These are phyloP conservation scores for Hippophae rhamnoides DNA, from an alignment of 306 rosid species.

Conservation along the genomic window DNA sequence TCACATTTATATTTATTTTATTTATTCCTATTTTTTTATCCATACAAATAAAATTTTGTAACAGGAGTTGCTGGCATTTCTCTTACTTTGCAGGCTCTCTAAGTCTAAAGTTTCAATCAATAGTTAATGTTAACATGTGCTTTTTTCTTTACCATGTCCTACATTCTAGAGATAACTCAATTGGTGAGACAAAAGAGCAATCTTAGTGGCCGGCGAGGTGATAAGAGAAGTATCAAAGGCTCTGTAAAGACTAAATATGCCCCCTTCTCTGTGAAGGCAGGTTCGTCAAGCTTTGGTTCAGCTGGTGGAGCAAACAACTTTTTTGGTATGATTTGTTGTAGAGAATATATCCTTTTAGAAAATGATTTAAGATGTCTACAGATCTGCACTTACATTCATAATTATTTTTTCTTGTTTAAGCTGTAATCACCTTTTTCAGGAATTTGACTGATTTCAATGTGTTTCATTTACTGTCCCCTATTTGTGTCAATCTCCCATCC, in stretches of 20 bases:
- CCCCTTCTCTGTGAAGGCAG: slow-evolving; percentile 54
- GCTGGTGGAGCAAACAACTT: slow-evolving; percentile 60
- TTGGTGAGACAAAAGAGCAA: slow-evolving; percentile 56
- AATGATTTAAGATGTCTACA: neutral
- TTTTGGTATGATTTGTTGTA: slow-evolving; percentile 41
- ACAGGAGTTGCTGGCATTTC: too few species aligned
- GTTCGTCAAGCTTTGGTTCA: slow-evolving; percentile 49
- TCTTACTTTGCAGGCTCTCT: too few species aligned
- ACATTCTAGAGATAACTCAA: slow-evolving; percentile 49
- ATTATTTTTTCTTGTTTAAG: neutral
- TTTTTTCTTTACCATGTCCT: slow-evolving; percentile 19
- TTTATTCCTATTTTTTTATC: too few species aligned
- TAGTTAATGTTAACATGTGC: slow-evolving; percentile 5
- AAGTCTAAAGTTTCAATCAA: too few species aligned
- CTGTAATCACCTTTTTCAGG: neutral
- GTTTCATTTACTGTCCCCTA: neutral
- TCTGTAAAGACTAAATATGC: slow-evolving; percentile 67
- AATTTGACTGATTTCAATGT: neutral
- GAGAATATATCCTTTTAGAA: neutral
- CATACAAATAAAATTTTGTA: too few species aligned
- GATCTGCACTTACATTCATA: too few species aligned
- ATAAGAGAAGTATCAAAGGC: slow-evolving; percentile 60
- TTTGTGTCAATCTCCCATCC: too few species aligned
- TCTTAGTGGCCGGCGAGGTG: slow-evolving; percentile 59
- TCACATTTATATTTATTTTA: too few species aligned